Base-by-base conservation (phyloP, 495 filamentous ascomycete genomes). In the Neurospora sp. region DNA sequence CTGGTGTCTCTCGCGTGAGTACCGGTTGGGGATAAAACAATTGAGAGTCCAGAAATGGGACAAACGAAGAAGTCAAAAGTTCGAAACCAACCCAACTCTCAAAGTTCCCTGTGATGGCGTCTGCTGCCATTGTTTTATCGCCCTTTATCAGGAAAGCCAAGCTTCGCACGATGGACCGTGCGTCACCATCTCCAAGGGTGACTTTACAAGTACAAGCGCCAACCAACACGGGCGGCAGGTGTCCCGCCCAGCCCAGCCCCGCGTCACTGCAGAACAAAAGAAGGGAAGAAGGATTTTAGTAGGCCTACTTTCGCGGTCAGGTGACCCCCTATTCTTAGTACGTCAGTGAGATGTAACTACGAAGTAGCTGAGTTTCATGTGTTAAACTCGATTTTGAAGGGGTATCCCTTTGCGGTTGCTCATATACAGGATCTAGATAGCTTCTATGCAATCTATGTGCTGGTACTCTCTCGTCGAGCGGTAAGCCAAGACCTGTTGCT, bases 121-220 rank as follows among this genome's bases (percentile, higher is more conserved):
- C 53, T 7, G 53, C 27, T 65, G 53, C 53, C 53, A 65, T 65
- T 65, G 53, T 65, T 65, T 74, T 74, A 68, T 71, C 72, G 70
- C 38, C 20, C 68, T 72, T 71, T 76, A 74, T 74, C 73, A 69
- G 70, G 70, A 31, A 71, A 70, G 69, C 59, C 42, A 31, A 42
- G 39, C 35, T 39, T 71, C 69, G 70, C 38, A 35, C 45, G 9
- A 31, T 47, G 70, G 75, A 20, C 71, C 69, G 71, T 74, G 75
- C 75, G 38, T 69, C 53, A 65, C 53, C 27, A 61, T 31, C 7
- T 61, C 53, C 53, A 31, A 31, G 22, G 47, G 53, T 31, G 27
- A 31, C 27, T 31, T 31, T 31, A 31, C 27, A 31, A 31, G 27
- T 31, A 31, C 27, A 31, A 31, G 27, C 27, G 27, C 27, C 27